Percentiles rank a stretch among this genome's conserved stretches.
Conservation (phyloP, 192 early-diverging fungal species). For the Coemansia umbellata region DNA sequence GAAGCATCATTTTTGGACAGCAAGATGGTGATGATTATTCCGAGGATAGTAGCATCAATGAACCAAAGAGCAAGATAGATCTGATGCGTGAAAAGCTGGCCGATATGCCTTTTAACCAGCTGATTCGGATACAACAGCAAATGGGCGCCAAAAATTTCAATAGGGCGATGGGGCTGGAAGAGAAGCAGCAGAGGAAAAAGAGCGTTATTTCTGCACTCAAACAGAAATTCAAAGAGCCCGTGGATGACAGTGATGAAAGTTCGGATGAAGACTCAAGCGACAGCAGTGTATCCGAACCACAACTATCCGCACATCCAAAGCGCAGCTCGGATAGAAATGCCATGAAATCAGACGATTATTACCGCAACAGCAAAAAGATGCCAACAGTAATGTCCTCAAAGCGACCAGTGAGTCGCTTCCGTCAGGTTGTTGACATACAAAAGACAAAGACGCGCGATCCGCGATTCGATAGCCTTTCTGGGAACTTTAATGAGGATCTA, state of each 20-base stretch:
- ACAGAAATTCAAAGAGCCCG: conserved; percentile 21
- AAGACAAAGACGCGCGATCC: conserved; percentile 69
- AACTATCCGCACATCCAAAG: neutral
- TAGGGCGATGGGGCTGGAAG: conserved; percentile 36
- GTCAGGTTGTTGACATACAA: conserved; percentile 40
- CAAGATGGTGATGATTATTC: neutral
- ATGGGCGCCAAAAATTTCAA: conserved; percentile 65
- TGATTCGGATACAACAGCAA: conserved; percentile 73
- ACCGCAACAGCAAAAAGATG: conserved; percentile 18
- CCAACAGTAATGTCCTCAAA: conserved; percentile 40
- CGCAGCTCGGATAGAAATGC: neutral
- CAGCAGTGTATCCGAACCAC: conserved; percentile 13
- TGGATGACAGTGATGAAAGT: conserved; percentile 15
- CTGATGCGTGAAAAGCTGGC: conserved; percentile 52
- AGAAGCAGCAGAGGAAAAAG: conserved; percentile 20
- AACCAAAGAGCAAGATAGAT: conserved; percentile 2
- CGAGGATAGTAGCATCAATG: conserved; percentile 8
- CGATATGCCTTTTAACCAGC: conserved; percentile 74
- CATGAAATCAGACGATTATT: conserved; percentile 9
- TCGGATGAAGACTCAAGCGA: conserved; percentile 15
- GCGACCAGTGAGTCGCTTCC: conserved; percentile 42
- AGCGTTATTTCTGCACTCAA: conserved; percentile 40
- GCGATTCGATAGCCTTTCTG: conserved; percentile 85
- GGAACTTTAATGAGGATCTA: conserved; percentile 86
- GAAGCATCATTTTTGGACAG: neutral